Percentiles rank a stretch among this genome's conserved stretches.
Conservation (phyloP, 495 filamentous ascomycete species). For the Penicillium odoratum region DNA sequence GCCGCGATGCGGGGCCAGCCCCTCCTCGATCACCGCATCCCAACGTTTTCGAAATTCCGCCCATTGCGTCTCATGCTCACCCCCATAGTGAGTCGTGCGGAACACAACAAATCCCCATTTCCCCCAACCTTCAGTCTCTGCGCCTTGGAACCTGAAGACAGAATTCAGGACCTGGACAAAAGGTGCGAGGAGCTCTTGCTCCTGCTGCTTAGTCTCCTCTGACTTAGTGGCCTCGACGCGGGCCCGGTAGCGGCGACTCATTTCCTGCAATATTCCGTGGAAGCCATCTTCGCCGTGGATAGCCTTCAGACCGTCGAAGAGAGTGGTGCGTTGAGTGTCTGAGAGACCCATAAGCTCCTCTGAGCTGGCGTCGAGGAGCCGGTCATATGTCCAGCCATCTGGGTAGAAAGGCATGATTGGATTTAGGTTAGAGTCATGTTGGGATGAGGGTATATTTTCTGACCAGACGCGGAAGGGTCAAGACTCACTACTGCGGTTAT, state of each 20-base stretch:
- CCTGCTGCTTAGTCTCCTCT: not conserved
- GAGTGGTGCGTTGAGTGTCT: not conserved
- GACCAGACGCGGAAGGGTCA: not conserved
- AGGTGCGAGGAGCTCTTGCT: not conserved
- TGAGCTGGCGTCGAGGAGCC: not conserved
- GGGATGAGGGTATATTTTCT: not conserved
- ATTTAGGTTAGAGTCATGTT: not conserved
- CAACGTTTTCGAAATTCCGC: conserved; percentile 1
- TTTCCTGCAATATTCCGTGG: not conserved
- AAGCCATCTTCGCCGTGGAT: not conserved
- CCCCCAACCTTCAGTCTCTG: not conserved
- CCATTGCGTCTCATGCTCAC: conserved; percentile 1
- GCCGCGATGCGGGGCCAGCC: not conserved
- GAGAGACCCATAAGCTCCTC: not conserved
- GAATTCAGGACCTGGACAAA: not conserved
- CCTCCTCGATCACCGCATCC: conserved; percentile 2
- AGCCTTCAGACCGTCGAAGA: not conserved
- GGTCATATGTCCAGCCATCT: conserved; percentile 1
- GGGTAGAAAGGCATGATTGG: conserved; percentile 2
- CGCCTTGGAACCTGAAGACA: not conserved
- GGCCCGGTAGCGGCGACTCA: conserved; percentile 1
- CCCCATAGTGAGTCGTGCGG: conserved; percentile 2
- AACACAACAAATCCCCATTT: conserved; percentile 4
- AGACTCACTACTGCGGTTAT: not conserved
- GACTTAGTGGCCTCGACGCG: not conserved